Evolutionary conservation across 352 stramenopile species (phyloP), one percentile per base, ranked within the genome.

Genomic region (Pythium dissimile): DNA sequence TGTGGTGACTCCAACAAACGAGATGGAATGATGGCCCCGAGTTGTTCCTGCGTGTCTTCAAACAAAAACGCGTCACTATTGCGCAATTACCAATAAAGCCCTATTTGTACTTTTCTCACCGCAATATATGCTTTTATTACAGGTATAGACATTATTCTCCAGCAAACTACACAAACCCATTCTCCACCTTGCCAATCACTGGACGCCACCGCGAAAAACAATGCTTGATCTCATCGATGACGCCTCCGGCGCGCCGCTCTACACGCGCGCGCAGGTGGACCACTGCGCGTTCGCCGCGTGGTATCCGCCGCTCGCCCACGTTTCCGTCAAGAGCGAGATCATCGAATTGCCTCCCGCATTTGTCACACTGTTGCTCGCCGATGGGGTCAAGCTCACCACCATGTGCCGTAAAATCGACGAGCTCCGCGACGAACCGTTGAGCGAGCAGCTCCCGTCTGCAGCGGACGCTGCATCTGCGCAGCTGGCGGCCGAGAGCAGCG

Each of bases 221-320:
- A 11, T 15, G 39, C 27, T 37, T 28, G 10, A 37, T 13, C 15
- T 18, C 35, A 30, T 12, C 21, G 52, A 27, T 16, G 53, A 45
- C 27, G 23, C 38, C 13, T 43, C 43, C 28, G 20, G 24, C 21
- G 38, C 58, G 51, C 73, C 78, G 18, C n/a, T 35, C 20, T 94
- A 92, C 67, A 71, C 86, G 58, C 58, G 71, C 26, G 57, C 59
- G 48, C 86, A 95, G 23, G 84, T 95, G 30, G 77, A 95, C 67
- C 69, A 90, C 67, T 95, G 86, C 66, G 73, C 80, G 37, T 93
- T 92, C 66, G 58, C 72, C 3, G 47, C 71, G 9, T 95, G 86
- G 86, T 92, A 90, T 48, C 71, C 72, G 13, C 28, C 60, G 39
- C 74, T 92, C 9, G 66, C 77, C 39, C 66, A 68, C 41, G 78